Evolutionary conservation across 176 grass and related monocot species (phyloP).

Genomic region (Thalia dealbata): DNA sequence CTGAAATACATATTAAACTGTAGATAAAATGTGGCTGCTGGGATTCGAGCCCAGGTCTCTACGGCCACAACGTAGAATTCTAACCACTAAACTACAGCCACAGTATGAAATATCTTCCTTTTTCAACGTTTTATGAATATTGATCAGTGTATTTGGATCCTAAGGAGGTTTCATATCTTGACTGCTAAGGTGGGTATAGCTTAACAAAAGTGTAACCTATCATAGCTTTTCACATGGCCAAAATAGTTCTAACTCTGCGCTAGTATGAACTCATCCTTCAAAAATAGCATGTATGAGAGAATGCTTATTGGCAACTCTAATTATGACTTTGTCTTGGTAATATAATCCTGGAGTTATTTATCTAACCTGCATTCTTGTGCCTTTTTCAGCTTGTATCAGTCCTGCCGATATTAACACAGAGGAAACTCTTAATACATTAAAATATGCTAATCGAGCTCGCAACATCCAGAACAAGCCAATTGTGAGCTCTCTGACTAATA

Average conservation of each 20-base stretch:
- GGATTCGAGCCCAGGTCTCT: conserved; percentile 91
- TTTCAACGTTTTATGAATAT: not conserved
- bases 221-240: too few species aligned
- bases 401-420: conserved; percentile 99
- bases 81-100: conserved; percentile 88
- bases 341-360: not conserved
- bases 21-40: conserved; percentile 79
- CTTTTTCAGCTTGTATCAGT: conserved; percentile 86
- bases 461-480: conserved; percentile 97
- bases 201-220: not conserved
- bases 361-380: conserved; percentile 14
- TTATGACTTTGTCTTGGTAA: not conserved
- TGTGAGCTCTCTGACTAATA: conserved; percentile 35
- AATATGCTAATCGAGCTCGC: conserved; percentile 98
- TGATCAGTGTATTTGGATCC: too few species aligned
- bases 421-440: conserved; percentile 96
- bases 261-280: not conserved
- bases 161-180: not conserved
- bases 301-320: not conserved
- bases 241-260: not conserved
- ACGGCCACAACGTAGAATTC: conserved; percentile 96
- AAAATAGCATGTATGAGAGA: not conserved
- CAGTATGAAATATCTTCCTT: too few species aligned
- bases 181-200: not conserved
- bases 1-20: not conserved